Conservation (phyloP, 495 filamentous ascomycete genomes). For the Penicillium cosmopolitanum region DNA sequence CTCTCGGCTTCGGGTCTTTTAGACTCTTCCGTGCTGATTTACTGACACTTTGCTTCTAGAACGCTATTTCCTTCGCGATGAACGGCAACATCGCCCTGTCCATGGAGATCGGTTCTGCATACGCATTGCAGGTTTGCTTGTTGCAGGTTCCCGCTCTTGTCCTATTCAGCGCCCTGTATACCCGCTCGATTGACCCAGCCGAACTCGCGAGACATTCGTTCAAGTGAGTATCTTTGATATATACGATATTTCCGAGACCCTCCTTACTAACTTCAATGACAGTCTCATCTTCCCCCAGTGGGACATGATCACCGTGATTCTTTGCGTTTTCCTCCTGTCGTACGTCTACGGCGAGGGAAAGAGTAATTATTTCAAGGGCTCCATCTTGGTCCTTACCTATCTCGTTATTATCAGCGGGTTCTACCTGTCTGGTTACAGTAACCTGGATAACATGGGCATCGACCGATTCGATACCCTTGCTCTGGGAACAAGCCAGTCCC, state of each 20-base stretch:
- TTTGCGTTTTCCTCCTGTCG: conserved; percentile 95
- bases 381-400: conserved; percentile 91
- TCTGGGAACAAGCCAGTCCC: conserved; percentile 39
- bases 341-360: conserved; percentile 99
- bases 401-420: conserved; percentile 91
- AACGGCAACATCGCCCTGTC: conserved; percentile 99
- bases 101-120: conserved; percentile 98
- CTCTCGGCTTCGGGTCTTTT: not conserved
- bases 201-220: conserved; percentile 80
- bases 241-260: not conserved
- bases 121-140: conserved; percentile 96
- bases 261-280: conserved; percentile 17
- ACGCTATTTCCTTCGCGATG: conserved; percentile 99
- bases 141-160: conserved; percentile 94
- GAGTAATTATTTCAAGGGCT: conserved; percentile 73
- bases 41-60: conserved; percentile 50
- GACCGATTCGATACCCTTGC: conserved; percentile 73
- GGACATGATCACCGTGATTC: conserved; percentile 97
- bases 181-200: conserved; percentile 49
- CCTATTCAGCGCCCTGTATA: conserved; percentile 77
- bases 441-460: conserved; percentile 59
- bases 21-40: not conserved
- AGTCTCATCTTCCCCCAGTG: conserved; percentile 97
- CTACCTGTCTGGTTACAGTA: conserved; percentile 80
- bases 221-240: conserved; percentile 50